Conservation (phyloP, 345 rosid genomes). For the Balakata baccata region DNA sequence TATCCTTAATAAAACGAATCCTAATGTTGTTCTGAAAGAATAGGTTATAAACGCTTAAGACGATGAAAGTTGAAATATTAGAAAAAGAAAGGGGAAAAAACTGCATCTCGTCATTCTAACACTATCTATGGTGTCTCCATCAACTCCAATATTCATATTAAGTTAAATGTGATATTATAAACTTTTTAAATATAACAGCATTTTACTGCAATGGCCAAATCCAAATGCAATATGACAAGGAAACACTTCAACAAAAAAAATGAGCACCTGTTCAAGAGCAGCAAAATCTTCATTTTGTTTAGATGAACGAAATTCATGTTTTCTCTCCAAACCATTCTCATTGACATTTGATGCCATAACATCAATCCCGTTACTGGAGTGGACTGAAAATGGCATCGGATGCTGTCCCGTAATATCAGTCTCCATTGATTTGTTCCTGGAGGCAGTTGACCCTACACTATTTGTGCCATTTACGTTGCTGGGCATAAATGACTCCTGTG, state of each 20-base stretch:
- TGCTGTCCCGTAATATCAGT: constrained; percentile 35
- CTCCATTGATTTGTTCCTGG: constrained; percentile 31
- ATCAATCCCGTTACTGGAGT: constrained; percentile 39
- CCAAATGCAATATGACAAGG: not conserved
- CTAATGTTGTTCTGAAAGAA: not conserved
- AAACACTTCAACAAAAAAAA: not conserved
- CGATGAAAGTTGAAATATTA: not conserved
- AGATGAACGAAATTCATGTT: constrained; percentile 45
- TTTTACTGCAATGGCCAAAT: not conserved
- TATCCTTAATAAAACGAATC: not conserved
- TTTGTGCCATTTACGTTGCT: constrained; percentile 37
- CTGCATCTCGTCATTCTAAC: not conserved
- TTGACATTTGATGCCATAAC: constrained; percentile 20
- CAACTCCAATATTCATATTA: not conserved
- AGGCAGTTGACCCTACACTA: constrained; percentile 36
- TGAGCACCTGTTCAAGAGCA: constrained; percentile 84
- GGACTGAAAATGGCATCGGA: constrained; percentile 28
- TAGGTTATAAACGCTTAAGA: not conserved
- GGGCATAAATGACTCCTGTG: constrained; percentile 31
- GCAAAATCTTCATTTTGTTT: constrained; percentile 81
- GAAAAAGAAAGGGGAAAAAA: no score
- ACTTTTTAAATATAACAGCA: not conserved
- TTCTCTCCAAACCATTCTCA: constrained; percentile 33
- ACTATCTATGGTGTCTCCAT: not conserved
- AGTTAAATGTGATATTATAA: not conserved